Evolutionary conservation across 1,139 yeast genomes (phyloP).

Genomic region (Geotrichum aggregatum): DNA sequence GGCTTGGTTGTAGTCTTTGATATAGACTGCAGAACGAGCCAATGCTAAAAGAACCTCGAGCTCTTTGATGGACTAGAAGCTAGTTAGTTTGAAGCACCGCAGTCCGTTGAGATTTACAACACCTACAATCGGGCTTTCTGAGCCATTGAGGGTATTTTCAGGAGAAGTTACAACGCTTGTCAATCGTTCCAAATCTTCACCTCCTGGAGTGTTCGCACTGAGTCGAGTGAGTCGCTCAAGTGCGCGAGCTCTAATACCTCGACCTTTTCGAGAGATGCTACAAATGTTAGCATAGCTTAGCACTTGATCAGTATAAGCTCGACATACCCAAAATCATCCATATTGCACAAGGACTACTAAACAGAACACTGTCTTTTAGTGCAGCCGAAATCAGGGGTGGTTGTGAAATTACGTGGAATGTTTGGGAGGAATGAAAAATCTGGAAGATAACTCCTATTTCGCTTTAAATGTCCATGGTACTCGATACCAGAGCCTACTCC

Average conservation of each 20-base stretch:
- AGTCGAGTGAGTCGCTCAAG: constrained; percentile 48
- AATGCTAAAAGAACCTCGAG: constrained; percentile 69
- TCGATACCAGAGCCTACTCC: too few species aligned
- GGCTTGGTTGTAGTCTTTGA: constrained; percentile 49
- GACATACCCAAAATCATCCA: constrained; percentile 37
- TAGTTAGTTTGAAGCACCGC: constrained; percentile 8
- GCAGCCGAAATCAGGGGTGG: neutral
- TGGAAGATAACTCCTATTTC: too few species aligned
- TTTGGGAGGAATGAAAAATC: too few species aligned
- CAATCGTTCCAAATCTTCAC: constrained; percentile 26
- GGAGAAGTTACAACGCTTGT: constrained; percentile 24
- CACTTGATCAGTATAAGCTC: too few species aligned
- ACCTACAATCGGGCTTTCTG: constrained; percentile 29
- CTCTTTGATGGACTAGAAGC: constrained; percentile 45
- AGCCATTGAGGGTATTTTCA: constrained; percentile 25
- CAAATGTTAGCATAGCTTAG: too few species aligned
- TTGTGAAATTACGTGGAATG: constrained; percentile 2
- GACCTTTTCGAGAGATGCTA: constrained; percentile 32
- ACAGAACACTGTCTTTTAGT: neutral
- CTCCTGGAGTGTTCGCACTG: constrained; percentile 34
- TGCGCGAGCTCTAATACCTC: constrained; percentile 54
- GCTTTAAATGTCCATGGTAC: too few species aligned
- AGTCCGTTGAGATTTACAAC: constrained; percentile 8
- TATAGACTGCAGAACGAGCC: constrained; percentile 49
- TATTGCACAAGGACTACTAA: constrained; percentile 14